These are phyloP conservation scores for Sistotremastrum suecicum DNA, from an alignment of 768 basidiomycete genomes.

Conservation along the genomic window DNA sequence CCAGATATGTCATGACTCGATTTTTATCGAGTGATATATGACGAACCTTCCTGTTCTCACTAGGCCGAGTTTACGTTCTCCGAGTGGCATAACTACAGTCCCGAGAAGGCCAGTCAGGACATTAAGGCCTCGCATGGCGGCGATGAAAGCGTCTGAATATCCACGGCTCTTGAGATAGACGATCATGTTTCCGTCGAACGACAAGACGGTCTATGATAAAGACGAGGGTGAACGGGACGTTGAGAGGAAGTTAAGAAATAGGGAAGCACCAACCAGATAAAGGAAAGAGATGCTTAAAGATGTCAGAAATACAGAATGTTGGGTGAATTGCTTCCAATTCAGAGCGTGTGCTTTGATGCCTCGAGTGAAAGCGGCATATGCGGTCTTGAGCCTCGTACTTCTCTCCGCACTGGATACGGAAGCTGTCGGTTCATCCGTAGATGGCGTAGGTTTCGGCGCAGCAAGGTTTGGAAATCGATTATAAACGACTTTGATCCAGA, in stretches of 20 bases:
- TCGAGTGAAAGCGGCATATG: background rate
- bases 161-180: conserved; percentile 31
- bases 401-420: conserved; percentile 4
- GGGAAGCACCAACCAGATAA: conserved; percentile 28
- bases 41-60: conserved; percentile 36
- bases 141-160: conserved; percentile 33
- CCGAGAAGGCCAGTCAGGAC: conserved; percentile 33
- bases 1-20: conserved; percentile 7
- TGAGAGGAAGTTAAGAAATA: conserved; percentile 3
- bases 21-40: conserved; percentile 19
- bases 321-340: conserved; percentile 27
- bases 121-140: conserved; percentile 32
- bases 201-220: conserved; percentile 2
- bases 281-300: conserved; percentile 29
- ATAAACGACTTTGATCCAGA: conserved; percentile 27
- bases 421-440: conserved; percentile 1
- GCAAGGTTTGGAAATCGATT: conserved; percentile 20
- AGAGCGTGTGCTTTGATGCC: background rate
- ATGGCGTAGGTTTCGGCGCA: conserved; percentile 10
- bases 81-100: conserved; percentile 26
- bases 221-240: background rate
- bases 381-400: background rate
- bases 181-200: conserved; percentile 40
- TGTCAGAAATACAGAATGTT: conserved; percentile 25
- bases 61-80: conserved; percentile 29